Conservation (phyloP, 2,329 filamentous ascomycete species). For the Epichloe brachyelytri region DNA sequence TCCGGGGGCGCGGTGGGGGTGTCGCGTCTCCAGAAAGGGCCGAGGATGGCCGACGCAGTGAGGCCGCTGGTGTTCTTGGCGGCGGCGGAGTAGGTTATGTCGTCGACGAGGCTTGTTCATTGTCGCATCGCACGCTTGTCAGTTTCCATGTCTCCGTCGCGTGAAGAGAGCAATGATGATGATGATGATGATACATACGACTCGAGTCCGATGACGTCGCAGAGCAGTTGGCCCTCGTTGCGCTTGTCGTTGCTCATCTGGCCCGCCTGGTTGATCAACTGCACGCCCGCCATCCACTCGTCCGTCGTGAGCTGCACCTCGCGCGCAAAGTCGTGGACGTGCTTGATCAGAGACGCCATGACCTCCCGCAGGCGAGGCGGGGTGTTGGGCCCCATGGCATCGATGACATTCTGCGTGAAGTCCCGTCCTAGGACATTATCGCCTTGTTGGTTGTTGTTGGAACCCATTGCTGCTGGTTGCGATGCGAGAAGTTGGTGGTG, state of each 20-base stretch:
- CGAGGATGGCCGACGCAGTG: slow-evolving; percentile 68
- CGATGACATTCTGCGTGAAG: slow-evolving; percentile 64
- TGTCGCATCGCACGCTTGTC: no score
- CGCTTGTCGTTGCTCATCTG: slow-evolving; percentile 55
- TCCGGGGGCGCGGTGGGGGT: slow-evolving; percentile 60
- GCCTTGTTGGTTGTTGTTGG: background rate
- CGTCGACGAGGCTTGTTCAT: slow-evolving; percentile 48
- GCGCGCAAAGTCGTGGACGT: slow-evolving; percentile 71
- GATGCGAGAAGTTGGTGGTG: background rate
- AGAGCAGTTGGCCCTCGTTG: slow-evolving; percentile 63
- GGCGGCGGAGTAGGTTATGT: slow-evolving; percentile 57
- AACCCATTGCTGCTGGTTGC: background rate
- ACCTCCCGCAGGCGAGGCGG: slow-evolving; percentile 55
- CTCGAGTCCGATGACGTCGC: slow-evolving; percentile 63
- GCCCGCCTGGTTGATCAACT: slow-evolving; percentile 45
- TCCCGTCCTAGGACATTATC: slow-evolving; percentile 21
- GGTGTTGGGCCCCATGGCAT: slow-evolving; percentile 60
- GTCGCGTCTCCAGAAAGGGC: slow-evolving; percentile 70
- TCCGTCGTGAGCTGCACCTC: slow-evolving; percentile 69
- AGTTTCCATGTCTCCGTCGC: no score
- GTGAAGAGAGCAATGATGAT: no score
- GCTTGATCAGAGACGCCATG: slow-evolving; percentile 53
- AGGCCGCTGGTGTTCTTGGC: slow-evolving; percentile 31
- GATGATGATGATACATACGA: slow-evolving; percentile 26
- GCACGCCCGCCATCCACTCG: slow-evolving; percentile 64